Evolutionary conservation across 495 filamentous ascomycete genomes (phyloP).

Genomic region (Viridothelium virens): DNA sequence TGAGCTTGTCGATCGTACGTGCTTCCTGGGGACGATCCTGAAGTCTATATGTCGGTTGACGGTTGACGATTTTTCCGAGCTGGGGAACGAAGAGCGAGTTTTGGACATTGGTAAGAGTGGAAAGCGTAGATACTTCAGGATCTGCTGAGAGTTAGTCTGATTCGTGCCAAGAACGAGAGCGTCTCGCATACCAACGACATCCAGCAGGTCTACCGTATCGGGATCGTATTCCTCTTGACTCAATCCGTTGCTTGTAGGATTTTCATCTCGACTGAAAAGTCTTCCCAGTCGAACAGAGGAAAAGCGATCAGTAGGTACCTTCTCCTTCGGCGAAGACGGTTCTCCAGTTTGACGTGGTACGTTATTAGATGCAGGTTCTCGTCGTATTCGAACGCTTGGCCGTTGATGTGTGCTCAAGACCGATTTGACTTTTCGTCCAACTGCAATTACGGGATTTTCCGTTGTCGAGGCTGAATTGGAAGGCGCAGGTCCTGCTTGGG

Average conservation of each 20-base stretch:
- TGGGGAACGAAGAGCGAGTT: slow-evolving; percentile 17
- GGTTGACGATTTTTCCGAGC: slow-evolving; percentile 43
- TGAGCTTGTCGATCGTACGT: slow-evolving; percentile 10
- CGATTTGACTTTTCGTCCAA: slow-evolving; percentile 5
- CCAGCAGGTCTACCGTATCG: slow-evolving; percentile 13
- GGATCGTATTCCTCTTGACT: slow-evolving; percentile 7
- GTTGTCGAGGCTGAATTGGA: neutral
- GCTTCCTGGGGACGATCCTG: slow-evolving; percentile 38
- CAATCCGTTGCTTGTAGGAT: neutral
- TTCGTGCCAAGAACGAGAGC: too few species aligned
- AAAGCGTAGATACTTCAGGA: slow-evolving; percentile 13
- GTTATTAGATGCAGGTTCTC: neutral
- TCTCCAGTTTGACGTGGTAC: neutral
- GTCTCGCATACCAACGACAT: slow-evolving; percentile 10
- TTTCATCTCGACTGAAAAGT: neutral
- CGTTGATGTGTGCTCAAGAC: slow-evolving; percentile 8
- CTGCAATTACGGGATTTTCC: neutral
- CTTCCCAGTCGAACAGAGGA: neutral
- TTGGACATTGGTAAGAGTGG: slow-evolving; percentile 14
- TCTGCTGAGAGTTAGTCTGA: neutral
- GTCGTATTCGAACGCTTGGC: slow-evolving; percentile 2
- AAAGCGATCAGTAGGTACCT: neutral
- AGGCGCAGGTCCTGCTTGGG: neutral
- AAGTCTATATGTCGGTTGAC: slow-evolving; percentile 61
- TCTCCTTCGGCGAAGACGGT: slow-evolving; percentile 4